Evolutionary conservation across 2,329 filamentous ascomycete species (phyloP).

Genomic region (Zalaria sp.): DNA sequence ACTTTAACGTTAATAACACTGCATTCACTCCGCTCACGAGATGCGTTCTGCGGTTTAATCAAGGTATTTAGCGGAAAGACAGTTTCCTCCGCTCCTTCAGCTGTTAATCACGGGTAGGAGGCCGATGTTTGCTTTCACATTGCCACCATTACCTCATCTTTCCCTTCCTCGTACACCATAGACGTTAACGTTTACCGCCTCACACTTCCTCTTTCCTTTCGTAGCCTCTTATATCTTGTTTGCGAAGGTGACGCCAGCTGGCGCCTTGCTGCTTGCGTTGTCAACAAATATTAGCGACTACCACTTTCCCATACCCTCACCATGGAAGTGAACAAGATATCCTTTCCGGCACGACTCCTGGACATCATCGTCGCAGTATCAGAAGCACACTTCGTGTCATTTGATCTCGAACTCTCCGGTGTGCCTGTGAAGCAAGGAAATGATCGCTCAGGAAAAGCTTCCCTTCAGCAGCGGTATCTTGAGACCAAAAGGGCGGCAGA

Average conservation of each 20-base stretch:
- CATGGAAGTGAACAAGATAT: slow-evolving; percentile 43
- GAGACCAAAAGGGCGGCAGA: slow-evolving; percentile 48
- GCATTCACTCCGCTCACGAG: too few species aligned
- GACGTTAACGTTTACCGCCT: not conserved
- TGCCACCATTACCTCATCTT: not conserved
- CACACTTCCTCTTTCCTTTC: too few species aligned
- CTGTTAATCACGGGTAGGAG: too few species aligned
- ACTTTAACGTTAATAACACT: too few species aligned
- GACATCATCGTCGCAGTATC: slow-evolving; percentile 44
- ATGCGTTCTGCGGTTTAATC: too few species aligned
- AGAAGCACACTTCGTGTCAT: slow-evolving; percentile 45
- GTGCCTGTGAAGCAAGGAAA: slow-evolving; percentile 31
- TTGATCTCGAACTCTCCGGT: slow-evolving; percentile 55
- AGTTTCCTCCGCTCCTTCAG: too few species aligned
- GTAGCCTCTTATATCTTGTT: too few species aligned
- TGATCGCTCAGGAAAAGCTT: slow-evolving; percentile 27
- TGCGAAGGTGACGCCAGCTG: too few species aligned
- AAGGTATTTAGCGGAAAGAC: too few species aligned
- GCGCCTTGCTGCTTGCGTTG: too few species aligned
- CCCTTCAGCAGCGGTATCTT: slow-evolving; percentile 45
- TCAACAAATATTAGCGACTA: too few species aligned
- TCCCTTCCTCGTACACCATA: not conserved
- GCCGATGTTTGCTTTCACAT: not conserved
- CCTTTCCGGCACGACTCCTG: slow-evolving; percentile 37
- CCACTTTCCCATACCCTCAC: slow-evolving; percentile 2